Evolutionary conservation across 176 grass and related monocot species (phyloP).

Genomic region (Oropetium thomaeum): DNA sequence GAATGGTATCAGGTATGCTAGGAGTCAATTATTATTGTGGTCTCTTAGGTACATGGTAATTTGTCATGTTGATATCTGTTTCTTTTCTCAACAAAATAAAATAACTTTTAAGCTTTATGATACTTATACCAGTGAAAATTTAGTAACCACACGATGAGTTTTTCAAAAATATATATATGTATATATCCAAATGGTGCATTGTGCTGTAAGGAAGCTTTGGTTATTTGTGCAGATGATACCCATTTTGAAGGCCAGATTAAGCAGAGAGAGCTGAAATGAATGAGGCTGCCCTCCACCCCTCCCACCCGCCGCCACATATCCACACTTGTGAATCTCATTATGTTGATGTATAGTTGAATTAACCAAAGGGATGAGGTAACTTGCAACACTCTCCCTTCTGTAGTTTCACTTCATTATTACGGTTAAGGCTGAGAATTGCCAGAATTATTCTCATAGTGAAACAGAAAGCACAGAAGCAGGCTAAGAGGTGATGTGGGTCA

Average conservation of each 20-base stretch:
- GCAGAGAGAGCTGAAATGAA: no score
- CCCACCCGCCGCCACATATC: no score
- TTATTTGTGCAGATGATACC: neutral
- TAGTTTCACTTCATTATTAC: neutral
- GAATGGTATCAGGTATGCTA: neutral
- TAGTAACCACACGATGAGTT: neutral
- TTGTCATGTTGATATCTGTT: neutral
- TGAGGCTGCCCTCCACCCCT: no score
- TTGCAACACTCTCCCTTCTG: neutral
- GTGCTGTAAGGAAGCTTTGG: neutral
- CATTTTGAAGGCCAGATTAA: neutral
- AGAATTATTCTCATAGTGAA: no score
- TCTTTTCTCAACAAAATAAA: neutral
- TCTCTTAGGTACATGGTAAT: neutral
- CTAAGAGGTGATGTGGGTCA: no score
- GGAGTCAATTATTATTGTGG: neutral
- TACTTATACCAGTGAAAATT: no score
- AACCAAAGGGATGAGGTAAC: neutral
- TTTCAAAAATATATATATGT: neutral
- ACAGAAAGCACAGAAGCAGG: no score
- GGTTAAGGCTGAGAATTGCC: no score
- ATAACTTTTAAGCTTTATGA: neutral
- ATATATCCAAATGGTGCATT: no score
- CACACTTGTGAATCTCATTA: neutral
- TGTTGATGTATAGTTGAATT: neutral